Percentiles rank a stretch among this genome's conserved stretches.
Conservation (phyloP, 768 basidiomycete species). For the Boletus reticulatus region DNA sequence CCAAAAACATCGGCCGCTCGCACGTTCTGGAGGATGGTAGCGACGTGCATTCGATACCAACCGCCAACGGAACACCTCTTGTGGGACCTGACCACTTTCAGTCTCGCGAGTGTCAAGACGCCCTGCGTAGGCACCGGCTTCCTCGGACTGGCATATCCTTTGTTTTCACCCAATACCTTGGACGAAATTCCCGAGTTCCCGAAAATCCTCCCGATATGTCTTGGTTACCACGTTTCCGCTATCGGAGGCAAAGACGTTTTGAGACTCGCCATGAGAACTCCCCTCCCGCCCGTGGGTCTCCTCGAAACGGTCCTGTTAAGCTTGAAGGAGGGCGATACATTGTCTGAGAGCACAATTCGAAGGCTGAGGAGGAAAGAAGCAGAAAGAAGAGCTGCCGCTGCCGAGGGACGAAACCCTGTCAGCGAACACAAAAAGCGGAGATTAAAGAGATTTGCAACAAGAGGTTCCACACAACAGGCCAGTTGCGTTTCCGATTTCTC, state of each 20-base stretch:
- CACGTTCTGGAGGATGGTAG: conserved; percentile 27
- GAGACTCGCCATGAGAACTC: conserved; percentile 15
- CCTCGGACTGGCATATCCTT: conserved; percentile 17
- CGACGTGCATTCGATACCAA: conserved; percentile 24
- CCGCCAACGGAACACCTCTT: conserved; percentile 20
- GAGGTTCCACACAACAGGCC: conserved; percentile 4
- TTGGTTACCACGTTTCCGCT: not conserved
- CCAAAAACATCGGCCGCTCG: conserved; percentile 22
- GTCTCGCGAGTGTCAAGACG: conserved; percentile 23
- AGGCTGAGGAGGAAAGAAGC: conserved; percentile 24
- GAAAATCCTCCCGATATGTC: conserved; percentile 16
- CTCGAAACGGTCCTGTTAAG: conserved; percentile 21
- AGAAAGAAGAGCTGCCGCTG: conserved; percentile 18
- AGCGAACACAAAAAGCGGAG: conserved; percentile 24
- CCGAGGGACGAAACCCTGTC: conserved; percentile 22
- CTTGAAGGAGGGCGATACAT: conserved; percentile 21
- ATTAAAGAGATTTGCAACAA: conserved; percentile 12
- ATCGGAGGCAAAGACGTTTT: conserved; percentile 6
- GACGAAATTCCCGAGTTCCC: conserved; percentile 24
- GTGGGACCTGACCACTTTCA: conserved; percentile 20
- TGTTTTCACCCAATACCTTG: not conserved
- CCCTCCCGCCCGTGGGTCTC: conserved; percentile 19
- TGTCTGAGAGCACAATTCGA: conserved; percentile 27
- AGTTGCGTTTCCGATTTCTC: not conserved
- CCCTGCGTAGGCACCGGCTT: conserved; percentile 22